phyloP scores from a whole-genome alignment of 305 asterid genomes.

The Fraxinus platypoda region DNA sequence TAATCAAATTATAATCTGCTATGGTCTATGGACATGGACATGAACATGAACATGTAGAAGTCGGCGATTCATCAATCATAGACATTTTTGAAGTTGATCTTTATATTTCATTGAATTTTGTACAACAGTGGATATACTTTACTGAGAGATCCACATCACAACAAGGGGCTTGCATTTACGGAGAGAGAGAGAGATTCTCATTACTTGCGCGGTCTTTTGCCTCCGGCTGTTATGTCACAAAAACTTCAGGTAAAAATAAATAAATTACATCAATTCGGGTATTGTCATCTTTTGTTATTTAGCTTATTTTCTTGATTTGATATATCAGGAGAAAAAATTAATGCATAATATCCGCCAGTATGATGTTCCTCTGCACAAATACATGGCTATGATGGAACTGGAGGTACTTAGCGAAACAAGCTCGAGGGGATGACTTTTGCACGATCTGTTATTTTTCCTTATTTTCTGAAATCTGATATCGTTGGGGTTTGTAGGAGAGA shows the following conservation, averaged over 20 bases:
- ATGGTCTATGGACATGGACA: too few relatives aligned
- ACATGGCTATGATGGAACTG: slow-evolving; percentile 82
- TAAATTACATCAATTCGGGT: background rate
- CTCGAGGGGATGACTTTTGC: background rate
- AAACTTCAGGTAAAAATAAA: slow-evolving; percentile 61
- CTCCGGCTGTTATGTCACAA: slow-evolving; percentile 58
- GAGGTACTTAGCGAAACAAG: slow-evolving; percentile 44
- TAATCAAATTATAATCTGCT: background rate
- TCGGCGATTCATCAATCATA: background rate
- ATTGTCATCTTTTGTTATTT: slow-evolving; percentile 1
- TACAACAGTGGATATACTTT: slow-evolving; percentile 59
- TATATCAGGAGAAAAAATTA: slow-evolving; percentile 63
- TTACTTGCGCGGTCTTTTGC: slow-evolving; percentile 83
- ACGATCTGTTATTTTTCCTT: background rate
- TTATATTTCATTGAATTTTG: background rate
- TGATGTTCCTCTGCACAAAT: slow-evolving; percentile 73
- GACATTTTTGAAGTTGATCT: background rate
- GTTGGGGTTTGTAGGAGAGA: slow-evolving; percentile 54
- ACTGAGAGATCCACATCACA: slow-evolving; percentile 82
- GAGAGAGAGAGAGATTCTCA: slow-evolving; percentile 82
- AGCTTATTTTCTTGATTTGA: slow-evolving; percentile 12
- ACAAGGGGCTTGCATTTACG: slow-evolving; percentile 88
- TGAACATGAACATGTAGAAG: background rate
- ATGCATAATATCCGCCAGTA: slow-evolving; percentile 66
- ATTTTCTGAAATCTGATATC: background rate